A percentile compares a stretch with the other conserved stretches of the same genome.
Conservation (phyloP, 2,329 filamentous ascomycete genomes). For the Ophiosphaerella korrae region DNA sequence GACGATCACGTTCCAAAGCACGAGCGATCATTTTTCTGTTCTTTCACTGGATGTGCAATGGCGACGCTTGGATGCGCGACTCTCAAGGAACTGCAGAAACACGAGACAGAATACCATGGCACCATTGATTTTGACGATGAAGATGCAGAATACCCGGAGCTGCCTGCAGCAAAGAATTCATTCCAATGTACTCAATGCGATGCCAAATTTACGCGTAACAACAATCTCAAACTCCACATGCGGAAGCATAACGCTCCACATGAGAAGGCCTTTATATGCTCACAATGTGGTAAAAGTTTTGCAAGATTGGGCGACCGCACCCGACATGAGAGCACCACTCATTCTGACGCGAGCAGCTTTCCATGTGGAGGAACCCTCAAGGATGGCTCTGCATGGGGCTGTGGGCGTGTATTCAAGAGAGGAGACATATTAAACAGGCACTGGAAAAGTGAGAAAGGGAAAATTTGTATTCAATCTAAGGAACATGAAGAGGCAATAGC, state of each 20-base stretch:
- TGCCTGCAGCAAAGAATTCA: background rate
- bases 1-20: constrained; percentile 7
- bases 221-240: constrained; percentile 9
- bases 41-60: constrained; percentile 8
- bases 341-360: no score
- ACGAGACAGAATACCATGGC: constrained; percentile 6
- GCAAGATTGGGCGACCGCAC: no score
- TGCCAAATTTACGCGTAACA: constrained; percentile 8
- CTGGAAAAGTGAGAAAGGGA: no score
- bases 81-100: constrained; percentile 6
- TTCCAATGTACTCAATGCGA: constrained; percentile 7
- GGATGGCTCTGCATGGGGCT: no score
- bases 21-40: constrained; percentile 10
- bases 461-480: no score
- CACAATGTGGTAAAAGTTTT: constrained; percentile 1
- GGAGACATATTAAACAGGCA: no score
- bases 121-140: constrained; percentile 6
- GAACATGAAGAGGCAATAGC: no score
- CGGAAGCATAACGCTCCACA: constrained; percentile 6
- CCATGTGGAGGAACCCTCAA: no score
- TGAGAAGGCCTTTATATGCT: constrained; percentile 3
- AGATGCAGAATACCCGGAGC: constrained; percentile 6
- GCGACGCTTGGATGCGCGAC: constrained; percentile 5
- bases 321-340: no score
- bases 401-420: no score